phyloP scores from a whole-genome alignment of 331 rosid genomes.

The Pyrus hybrid region DNA sequence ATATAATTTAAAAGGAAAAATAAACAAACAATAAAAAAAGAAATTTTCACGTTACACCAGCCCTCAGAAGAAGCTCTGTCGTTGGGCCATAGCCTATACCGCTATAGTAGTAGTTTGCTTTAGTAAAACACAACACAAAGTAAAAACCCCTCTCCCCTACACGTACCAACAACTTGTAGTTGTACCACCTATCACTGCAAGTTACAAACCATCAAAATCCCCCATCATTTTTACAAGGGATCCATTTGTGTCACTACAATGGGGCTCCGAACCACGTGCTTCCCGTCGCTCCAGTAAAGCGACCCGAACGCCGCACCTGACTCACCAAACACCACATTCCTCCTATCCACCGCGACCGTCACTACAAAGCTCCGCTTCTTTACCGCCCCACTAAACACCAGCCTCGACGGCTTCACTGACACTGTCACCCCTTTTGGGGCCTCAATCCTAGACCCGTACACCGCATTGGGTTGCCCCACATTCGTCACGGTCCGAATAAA shows the following conservation, averaged over 20 bases:
- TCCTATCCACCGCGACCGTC: conserved; percentile 47
- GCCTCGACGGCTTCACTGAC: conserved; percentile 60
- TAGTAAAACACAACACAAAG: not conserved
- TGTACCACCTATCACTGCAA: not conserved
- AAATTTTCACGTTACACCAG: conserved; percentile 1
- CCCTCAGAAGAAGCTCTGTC: not conserved
- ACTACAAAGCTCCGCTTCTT: conserved; percentile 59
- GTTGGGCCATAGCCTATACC: not conserved
- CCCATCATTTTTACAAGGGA: conserved; percentile 33
- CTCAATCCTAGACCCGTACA: conserved; percentile 44
- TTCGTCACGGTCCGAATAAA: conserved; percentile 64
- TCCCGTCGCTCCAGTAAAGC: conserved; percentile 74
- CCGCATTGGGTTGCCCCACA: conserved; percentile 53
- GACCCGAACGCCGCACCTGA: conserved; percentile 79
- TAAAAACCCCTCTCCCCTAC: not conserved
- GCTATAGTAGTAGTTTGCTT: not conserved
- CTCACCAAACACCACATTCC: conserved; percentile 39
- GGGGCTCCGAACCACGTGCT: conserved; percentile 88
- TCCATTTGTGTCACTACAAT: conserved; percentile 59
- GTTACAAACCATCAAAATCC: conserved; percentile 29
- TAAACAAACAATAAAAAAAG: not conserved
- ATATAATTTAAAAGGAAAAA: not conserved
- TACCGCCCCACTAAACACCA: conserved; percentile 44
- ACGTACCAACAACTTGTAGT: not conserved
- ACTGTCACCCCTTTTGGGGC: conserved; percentile 60